A percentile compares a stretch with the other conserved stretches of the same genome.
phyloP scores from a whole-genome alignment of 306 rosid species.

The Gastrolobium bilobum region DNA sequence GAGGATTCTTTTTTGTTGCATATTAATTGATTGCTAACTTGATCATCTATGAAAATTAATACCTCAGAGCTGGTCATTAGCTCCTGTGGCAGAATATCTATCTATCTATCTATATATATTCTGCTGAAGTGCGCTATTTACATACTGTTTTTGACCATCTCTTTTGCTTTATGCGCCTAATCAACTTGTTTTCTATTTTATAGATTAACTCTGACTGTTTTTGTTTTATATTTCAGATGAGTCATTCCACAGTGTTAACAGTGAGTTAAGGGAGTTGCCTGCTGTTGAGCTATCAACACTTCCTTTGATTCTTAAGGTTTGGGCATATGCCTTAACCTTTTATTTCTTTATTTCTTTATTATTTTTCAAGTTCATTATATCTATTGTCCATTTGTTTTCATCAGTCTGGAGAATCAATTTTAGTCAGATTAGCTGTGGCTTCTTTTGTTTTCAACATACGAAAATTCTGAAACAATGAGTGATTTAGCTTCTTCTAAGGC shows the following conservation, averaged over 20 bases:
- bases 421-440: constrained; percentile 32
- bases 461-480: constrained; percentile 5
- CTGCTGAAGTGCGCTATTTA: not conserved
- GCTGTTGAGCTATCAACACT: constrained; percentile 86
- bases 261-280: constrained; percentile 93
- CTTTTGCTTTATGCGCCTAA: constrained; percentile 29
- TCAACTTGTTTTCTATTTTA: constrained; percentile 33
- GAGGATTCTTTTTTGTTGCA: constrained; percentile 1
- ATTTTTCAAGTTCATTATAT: not conserved
- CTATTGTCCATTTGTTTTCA: not conserved
- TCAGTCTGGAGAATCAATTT: not conserved
- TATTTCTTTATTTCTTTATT: not conserved
- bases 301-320: constrained; percentile 87
- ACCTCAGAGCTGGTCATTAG: constrained; percentile 28
- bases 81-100: not conserved
- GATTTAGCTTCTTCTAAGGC: not conserved
- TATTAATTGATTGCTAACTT: not conserved
- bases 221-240: constrained; percentile 63
- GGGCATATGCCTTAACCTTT: constrained; percentile 40
- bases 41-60: constrained; percentile 3
- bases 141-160: constrained; percentile 1
- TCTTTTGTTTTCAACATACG: constrained; percentile 25
- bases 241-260: constrained; percentile 76
- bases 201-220: constrained; percentile 22
- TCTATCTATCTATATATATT: not conserved